Base-by-base conservation (phyloP, 768 basidiomycete genomes). In the Vararia minispora region DNA sequence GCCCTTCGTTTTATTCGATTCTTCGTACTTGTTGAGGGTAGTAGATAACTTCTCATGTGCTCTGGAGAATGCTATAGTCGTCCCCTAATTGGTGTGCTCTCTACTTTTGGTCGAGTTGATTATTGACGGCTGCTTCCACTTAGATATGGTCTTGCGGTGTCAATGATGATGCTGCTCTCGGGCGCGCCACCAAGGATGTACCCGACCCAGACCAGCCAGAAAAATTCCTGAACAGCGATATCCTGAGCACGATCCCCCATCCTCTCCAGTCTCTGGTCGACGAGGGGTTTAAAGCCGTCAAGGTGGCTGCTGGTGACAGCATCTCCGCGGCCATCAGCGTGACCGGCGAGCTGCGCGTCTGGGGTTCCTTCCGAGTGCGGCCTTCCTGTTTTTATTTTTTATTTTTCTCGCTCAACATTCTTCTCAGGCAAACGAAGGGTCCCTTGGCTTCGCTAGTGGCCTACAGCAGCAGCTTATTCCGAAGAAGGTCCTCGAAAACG, bases 121-220 rank as follows among this genome's bases (percentile, higher is more conserved):
- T n/a, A n/a, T n/a, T n/a, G n/a, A n/a, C n/a, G n/a, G n/a, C n/a
- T n/a, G n/a, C n/a, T n/a, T n/a, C n/a, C 39, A 34, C 14, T 33
- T 52, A 87, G 85, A 63, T 87, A 8, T 88, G 85, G 85, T 76
- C 83, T 20, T 86, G 83, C 52, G 85, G 85, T 28, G 74, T 79
- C 20, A 91, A 92, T 53, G 89, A 92, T 46, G 81, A 90, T 48
- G 89, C 86, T 40, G 85, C 88, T 35, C 70, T 92, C 25, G 89
- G 89, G 12, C 75, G 89, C 34, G 59, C 78, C 38, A 90, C 88
- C 1, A 66, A 71, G 43, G 62, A 72, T 35, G 64, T 77, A 8
- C 66, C 68, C 2, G 60, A 71, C 46, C 79, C 80, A 2, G 63
- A 76, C 16, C 71, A 77, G 33, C 71, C 76, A 6, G 72, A 61